phyloP scores from a whole-genome alignment of 1,284 basidiomycete genomes.

The Austroboletus niveus region DNA sequence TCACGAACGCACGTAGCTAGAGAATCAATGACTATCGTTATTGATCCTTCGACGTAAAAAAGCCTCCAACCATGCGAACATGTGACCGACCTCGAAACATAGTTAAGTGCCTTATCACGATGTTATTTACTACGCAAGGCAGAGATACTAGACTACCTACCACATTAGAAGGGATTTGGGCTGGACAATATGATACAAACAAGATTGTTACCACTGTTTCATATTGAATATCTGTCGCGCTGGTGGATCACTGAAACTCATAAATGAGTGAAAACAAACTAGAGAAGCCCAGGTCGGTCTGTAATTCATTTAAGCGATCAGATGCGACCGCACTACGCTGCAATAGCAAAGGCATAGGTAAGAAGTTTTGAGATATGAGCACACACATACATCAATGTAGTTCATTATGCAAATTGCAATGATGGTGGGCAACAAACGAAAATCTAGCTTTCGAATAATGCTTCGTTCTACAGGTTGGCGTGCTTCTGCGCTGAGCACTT shows the following conservation, averaged over 20 bases:
- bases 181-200: slow-evolving; percentile 59
- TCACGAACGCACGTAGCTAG: slow-evolving; percentile 45
- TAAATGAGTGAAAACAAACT: slow-evolving; percentile 34
- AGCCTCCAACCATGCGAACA: neutral
- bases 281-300: slow-evolving; percentile 52
- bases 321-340: slow-evolving; percentile 60
- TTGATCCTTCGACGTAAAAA: slow-evolving; percentile 42
- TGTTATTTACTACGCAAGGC: neutral
- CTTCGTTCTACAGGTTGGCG: slow-evolving; percentile 36
- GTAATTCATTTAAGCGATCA: slow-evolving; percentile 58
- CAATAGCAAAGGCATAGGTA: neutral
- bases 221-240: slow-evolving; percentile 57
- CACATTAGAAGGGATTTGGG: slow-evolving; percentile 67
- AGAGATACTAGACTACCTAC: slow-evolving; percentile 27
- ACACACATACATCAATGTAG: slow-evolving; percentile 59
- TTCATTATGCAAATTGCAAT: slow-evolving; percentile 67
- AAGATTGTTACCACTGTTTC: slow-evolving; percentile 58
- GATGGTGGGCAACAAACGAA: slow-evolving; percentile 58
- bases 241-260: neutral
- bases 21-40: slow-evolving; percentile 55
- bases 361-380: neutral
- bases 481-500: slow-evolving; percentile 1
- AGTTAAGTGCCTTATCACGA: slow-evolving; percentile 43
- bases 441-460: slow-evolving; percentile 55
- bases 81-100: slow-evolving; percentile 42